These are phyloP conservation scores for Centella asiatica DNA, from an alignment of 129 eudicot genomes.

Conservation along the genomic window DNA sequence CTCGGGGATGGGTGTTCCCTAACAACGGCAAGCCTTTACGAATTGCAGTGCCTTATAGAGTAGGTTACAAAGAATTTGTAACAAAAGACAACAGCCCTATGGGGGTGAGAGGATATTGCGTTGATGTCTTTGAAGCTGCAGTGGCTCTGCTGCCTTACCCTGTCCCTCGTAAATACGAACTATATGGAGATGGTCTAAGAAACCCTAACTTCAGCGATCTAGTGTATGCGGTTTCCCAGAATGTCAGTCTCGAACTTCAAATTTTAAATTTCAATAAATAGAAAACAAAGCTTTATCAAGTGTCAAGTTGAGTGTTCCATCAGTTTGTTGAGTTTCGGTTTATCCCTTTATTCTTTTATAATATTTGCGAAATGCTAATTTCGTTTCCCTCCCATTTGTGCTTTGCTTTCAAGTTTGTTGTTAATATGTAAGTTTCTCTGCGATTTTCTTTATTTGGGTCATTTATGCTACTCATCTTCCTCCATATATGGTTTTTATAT, in stretches of 20 bases:
- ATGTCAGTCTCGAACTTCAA: conserved; percentile 47
- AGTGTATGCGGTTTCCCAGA: conserved; percentile 55
- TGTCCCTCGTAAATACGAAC: conserved; percentile 58
- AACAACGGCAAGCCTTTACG: conserved; percentile 73
- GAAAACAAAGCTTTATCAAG: not conserved
- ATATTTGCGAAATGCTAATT: not conserved
- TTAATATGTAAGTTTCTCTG: too few species aligned
- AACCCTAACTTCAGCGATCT: conserved; percentile 62
- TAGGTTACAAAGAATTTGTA: conserved; percentile 57
- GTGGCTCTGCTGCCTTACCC: conserved; percentile 71
- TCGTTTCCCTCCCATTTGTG: too few species aligned
- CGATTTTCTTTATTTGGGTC: too few species aligned
- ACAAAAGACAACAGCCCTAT: conserved; percentile 59
- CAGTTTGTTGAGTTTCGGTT: not conserved
- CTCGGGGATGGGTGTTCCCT: conserved; percentile 96
- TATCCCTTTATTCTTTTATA: not conserved
- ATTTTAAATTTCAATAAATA: not conserved
- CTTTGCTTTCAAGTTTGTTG: too few species aligned
- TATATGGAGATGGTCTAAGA: conserved; percentile 70
- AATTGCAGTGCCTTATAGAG: conserved; percentile 79
- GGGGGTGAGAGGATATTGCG: conserved; percentile 77
- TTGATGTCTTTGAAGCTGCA: conserved; percentile 96
- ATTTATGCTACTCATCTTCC: too few species aligned
- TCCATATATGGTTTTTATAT: too few species aligned
- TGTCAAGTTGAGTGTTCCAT: not conserved